phyloP scores from a whole-genome alignment of 83 land plant genomes.

The Larix sibirica region DNA sequence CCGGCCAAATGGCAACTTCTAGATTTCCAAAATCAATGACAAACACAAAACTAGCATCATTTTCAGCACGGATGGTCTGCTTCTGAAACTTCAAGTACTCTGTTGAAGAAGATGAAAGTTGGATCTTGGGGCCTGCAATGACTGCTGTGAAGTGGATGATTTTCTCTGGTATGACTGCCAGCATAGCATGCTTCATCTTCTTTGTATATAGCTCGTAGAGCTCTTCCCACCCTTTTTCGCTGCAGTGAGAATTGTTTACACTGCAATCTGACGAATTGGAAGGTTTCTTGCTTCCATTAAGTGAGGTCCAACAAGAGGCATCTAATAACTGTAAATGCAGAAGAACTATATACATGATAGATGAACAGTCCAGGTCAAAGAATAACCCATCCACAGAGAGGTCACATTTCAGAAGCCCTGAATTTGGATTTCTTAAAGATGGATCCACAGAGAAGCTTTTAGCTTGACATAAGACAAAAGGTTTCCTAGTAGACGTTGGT shows the following conservation, averaged over 20 bases:
- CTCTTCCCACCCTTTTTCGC: constrained; percentile 12
- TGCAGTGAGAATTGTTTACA: neutral
- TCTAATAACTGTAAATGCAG: constrained; percentile 4
- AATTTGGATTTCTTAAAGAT: neutral
- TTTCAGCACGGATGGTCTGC: neutral
- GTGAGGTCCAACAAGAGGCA: constrained; percentile 3
- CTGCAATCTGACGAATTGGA: neutral
- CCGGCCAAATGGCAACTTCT: constrained; percentile 13
- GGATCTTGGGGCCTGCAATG: constrained; percentile 6
- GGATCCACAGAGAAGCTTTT: constrained; percentile 9
- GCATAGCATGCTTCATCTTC: constrained; percentile 12
- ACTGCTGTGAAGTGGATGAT: neutral
- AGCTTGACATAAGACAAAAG: neutral
- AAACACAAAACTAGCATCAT: neutral
- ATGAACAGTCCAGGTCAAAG: constrained; percentile 4
- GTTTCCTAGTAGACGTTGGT: neutral
- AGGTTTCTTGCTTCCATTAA: neutral
- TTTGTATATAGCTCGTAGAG: neutral
- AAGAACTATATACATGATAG: neutral
- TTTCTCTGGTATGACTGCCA: constrained; percentile 5
- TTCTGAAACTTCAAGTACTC: neutral
- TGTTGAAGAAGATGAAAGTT: neutral
- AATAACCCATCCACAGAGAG: neutral
- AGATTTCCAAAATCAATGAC: constrained; percentile 9
- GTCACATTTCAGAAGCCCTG: constrained; percentile 5